Conservation (phyloP, 2,329 filamentous ascomycete species). For the Neonectria faginata region DNA sequence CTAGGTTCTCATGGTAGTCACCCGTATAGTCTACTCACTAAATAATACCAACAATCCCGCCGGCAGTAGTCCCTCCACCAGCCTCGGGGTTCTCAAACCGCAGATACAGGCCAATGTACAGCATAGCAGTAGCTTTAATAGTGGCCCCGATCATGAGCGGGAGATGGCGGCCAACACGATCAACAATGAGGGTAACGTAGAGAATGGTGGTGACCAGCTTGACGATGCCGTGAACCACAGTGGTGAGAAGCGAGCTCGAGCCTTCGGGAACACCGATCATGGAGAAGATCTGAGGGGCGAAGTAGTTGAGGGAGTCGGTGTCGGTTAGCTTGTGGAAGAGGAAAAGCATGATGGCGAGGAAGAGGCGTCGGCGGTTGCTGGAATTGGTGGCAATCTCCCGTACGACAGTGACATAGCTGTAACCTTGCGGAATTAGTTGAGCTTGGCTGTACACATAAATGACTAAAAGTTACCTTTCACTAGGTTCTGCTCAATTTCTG, state of each 20-base stretch:
- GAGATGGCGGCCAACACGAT: conserved; percentile 47
- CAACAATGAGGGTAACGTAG: conserved; percentile 48
- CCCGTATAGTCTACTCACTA: neutral
- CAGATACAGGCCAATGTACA: conserved; percentile 47
- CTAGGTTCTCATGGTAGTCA: neutral
- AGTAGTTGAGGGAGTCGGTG: conserved; percentile 36
- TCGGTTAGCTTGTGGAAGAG: conserved; percentile 38
- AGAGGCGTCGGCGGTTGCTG: conserved; percentile 43
- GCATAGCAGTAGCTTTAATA: conserved; percentile 43
- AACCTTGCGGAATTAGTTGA: conserved; percentile 28
- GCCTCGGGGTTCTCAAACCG: conserved; percentile 32
- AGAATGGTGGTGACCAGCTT: conserved; percentile 41
- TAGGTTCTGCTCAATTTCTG: conserved; percentile 35
- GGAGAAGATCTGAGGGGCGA: conserved; percentile 39
- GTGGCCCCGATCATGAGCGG: conserved; percentile 43
- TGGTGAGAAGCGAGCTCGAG: conserved; percentile 41
- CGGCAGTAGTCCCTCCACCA: conserved; percentile 26
- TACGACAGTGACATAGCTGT: conserved; percentile 26
- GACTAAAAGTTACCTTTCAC: conserved; percentile 5
- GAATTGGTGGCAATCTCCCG: conserved; percentile 35
- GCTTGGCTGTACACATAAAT: neutral
- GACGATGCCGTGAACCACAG: conserved; percentile 41
- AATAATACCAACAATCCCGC: conserved; percentile 20
- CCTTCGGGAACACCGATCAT: conserved; percentile 35
- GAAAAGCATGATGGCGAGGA: conserved; percentile 40